These are phyloP conservation scores for Phylloporus arenicola DNA, from an alignment of 768 basidiomycete genomes.

Conservation along the genomic window DNA sequence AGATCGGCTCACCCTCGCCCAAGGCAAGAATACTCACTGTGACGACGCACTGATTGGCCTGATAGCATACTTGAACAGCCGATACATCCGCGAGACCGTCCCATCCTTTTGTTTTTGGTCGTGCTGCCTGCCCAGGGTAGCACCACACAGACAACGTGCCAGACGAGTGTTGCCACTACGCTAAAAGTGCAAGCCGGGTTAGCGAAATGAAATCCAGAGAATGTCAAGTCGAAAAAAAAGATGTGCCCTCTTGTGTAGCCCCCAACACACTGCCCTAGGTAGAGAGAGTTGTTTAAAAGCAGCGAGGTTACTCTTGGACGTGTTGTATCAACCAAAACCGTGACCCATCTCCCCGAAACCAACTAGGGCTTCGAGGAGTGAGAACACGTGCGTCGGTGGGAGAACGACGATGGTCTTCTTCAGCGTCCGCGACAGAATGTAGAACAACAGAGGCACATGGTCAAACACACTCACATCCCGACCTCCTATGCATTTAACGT, in stretches of 20 bases:
- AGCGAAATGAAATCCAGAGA: conserved; percentile 15
- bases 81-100: conserved; percentile 43
- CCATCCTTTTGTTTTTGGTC: conserved; percentile 36
- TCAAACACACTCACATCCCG: conserved; percentile 45
- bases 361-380: conserved; percentile 48
- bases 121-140: conserved; percentile 68
- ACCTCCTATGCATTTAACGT: conserved; percentile 15
- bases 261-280: conserved; percentile 63
- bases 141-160: conserved; percentile 79
- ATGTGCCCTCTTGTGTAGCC: conserved; percentile 91
- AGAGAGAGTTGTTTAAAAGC: conserved; percentile 86
- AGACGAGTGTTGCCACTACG: conserved; percentile 57
- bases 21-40: conserved; percentile 46
- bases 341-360: conserved; percentile 39
- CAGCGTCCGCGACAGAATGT: conserved; percentile 48
- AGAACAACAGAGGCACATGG: conserved; percentile 6
- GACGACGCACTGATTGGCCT: conserved; percentile 56
- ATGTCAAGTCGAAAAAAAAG: conserved; percentile 1
- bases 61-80: conserved; percentile 81
- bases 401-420: conserved; percentile 91
- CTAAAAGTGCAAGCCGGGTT: conserved; percentile 30
- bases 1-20: not conserved
- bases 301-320: conserved; percentile 68
- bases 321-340: conserved; percentile 84
- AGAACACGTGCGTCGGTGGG: conserved; percentile 48